Base-by-base conservation (phyloP, 2,329 filamentous ascomycete genomes). In the Dothistroma pini region DNA sequence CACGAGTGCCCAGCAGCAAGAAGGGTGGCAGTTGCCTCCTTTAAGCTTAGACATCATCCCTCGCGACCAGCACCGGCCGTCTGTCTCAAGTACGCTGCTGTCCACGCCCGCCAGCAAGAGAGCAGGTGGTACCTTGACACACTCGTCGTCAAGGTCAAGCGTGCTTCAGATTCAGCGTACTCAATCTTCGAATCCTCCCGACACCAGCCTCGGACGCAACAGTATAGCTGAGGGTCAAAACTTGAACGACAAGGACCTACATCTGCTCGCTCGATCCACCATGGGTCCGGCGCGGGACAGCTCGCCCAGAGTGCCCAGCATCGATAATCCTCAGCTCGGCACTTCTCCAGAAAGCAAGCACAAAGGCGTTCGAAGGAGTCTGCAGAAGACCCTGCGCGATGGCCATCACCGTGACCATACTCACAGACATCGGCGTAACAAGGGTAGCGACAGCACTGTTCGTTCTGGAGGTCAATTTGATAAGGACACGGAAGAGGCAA, bases 351-450 rank as follows among this genome's bases (percentile, higher is more conserved):
- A 71, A 67, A 56, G 63, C 59, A 69, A 70, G 54, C 69, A 68
- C 59, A 72, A 69, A 59, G 91, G 88, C 72, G 87, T 93, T 55
- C 88, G 93, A 25, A 87, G 92, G 63, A 96, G 92, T 73, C 79
- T 97, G 14, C 93, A 97, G 69, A 89, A 92, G 60, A 96, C 93
- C 12, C 83, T 97, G 60, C 86, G 95, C 65, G 93, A 97, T 69
- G 84, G 89, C 14, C 67, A 60, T 34, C 65, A 67, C 47, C 58
- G 60, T 22, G 59, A 57, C 16, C 60, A 61, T 11, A 61, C 65
- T 44, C 88, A 90, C 68, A 86, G 90, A 34, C 88, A 89, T 72
- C 87, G 87, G 67, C 93, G 89, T 74, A 88, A 89, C 55, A 90
- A 87, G 71, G 91, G 96, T 54, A 88, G 87, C 4, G 78, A 82